A percentile compares a stretch with the other conserved stretches of the same genome.
These are phyloP conservation scores for Colletotrichum magnum DNA, from an alignment of 2,329 filamentous ascomycete species.

Conservation along the genomic window DNA sequence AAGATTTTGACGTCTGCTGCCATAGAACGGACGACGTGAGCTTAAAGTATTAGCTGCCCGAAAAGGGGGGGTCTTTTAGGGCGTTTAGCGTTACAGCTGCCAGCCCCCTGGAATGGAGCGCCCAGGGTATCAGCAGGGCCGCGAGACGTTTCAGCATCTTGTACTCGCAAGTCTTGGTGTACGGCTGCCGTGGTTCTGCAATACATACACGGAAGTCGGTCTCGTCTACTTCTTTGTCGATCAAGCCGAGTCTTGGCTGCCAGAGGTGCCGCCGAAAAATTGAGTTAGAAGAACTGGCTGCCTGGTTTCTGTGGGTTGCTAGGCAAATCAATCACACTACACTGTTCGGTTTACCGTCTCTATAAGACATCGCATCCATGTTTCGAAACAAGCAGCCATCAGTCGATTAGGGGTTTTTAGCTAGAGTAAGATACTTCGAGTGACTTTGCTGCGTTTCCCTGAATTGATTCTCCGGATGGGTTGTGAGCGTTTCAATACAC, in stretches of 20 bases:
- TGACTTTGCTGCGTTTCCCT: too few species aligned
- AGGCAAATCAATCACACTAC: too few species aligned
- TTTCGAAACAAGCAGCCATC: background rate
- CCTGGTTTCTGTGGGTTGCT: too few species aligned
- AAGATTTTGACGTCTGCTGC: background rate
- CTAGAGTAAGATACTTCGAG: too few species aligned
- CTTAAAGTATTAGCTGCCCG: conserved; percentile 11
- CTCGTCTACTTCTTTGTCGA: background rate
- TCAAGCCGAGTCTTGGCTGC: background rate
- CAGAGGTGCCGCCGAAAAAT: background rate
- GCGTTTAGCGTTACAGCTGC: background rate
- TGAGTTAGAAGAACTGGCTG: too few species aligned
- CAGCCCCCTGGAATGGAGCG: background rate
- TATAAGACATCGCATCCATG: background rate
- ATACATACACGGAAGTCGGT: background rate
- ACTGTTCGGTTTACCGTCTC: too few species aligned
- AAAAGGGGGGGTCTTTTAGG: background rate
- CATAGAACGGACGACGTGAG: conserved; percentile 9
- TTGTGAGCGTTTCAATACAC: too few species aligned
- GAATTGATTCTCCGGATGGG: too few species aligned
- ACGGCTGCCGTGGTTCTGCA: background rate
- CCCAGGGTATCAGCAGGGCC: background rate
- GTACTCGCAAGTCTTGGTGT: background rate
- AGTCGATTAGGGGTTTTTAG: background rate
- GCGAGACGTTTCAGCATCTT: background rate